These are phyloP conservation scores for Citrullus colocynthis DNA, from an alignment of 306 rosid genomes.

Conservation along the genomic window DNA sequence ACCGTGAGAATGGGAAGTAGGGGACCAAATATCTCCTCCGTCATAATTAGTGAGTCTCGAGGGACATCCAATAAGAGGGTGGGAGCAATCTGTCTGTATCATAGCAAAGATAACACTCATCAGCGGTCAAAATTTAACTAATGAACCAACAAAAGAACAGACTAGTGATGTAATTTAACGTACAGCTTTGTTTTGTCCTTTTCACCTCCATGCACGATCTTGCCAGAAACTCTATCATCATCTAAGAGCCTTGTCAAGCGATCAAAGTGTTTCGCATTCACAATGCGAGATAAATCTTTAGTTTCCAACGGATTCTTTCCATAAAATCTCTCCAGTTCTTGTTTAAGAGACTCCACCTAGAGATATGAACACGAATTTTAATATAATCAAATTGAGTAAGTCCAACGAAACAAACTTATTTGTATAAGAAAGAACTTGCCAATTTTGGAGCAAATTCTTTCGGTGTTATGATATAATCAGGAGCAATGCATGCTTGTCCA, in stretches of 20 bases:
- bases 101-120: background rate
- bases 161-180: slow-evolving; percentile 19
- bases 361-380: slow-evolving; percentile 13
- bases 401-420: background rate
- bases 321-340: slow-evolving; percentile 61
- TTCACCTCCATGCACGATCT: slow-evolving; percentile 80
- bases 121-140: slow-evolving; percentile 3
- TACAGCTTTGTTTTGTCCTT: slow-evolving; percentile 65
- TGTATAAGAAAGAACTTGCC: slow-evolving; percentile 26
- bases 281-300: slow-evolving; percentile 82
- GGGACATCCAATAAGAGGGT: slow-evolving; percentile 84
- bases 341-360: slow-evolving; percentile 65
- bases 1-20: slow-evolving; percentile 89
- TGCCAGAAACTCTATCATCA: slow-evolving; percentile 78
- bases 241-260: slow-evolving; percentile 82
- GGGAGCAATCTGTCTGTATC: slow-evolving; percentile 72
- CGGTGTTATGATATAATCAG: slow-evolving; percentile 66
- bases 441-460: slow-evolving; percentile 74
- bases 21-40: slow-evolving; percentile 94
- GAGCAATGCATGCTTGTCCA: slow-evolving; percentile 93
- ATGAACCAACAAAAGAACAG: slow-evolving; percentile 7
- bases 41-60: slow-evolving; percentile 64
- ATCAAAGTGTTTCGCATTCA: slow-evolving; percentile 65
- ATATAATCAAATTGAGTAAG: slow-evolving; percentile 8
- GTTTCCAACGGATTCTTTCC: slow-evolving; percentile 77